phyloP scores from a whole-genome alignment of 257 asterid species.

The Anisodus acutangulus region DNA sequence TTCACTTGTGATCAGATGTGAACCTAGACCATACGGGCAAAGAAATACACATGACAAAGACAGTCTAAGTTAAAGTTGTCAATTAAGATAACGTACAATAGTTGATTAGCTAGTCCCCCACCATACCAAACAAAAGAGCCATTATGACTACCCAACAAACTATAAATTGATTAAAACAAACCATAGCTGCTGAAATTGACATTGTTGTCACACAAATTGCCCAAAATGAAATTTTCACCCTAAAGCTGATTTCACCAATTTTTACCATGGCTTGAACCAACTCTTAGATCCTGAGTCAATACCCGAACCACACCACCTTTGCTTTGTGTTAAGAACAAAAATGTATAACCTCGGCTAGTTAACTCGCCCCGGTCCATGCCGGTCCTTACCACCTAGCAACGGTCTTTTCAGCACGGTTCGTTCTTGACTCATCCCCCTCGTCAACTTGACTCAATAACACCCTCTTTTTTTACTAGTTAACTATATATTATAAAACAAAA shows the following conservation, averaged over 20 bases:
- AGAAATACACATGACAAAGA: background rate
- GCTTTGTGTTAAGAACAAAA: conserved; percentile 43
- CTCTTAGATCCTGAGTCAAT: conserved; percentile 73
- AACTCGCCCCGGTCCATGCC: conserved; percentile 11
- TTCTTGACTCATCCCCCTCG: conserved; percentile 78
- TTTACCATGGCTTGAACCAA: conserved; percentile 37
- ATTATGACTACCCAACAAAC: conserved; percentile 19
- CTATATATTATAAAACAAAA: background rate
- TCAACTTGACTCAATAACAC: background rate
- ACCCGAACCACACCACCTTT: conserved; percentile 96
- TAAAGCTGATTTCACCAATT: conserved; percentile 25
- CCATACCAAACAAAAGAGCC: conserved; percentile 1
- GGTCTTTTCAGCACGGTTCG: conserved; percentile 72
- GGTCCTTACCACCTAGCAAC: conserved; percentile 46
- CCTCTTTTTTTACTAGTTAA: background rate
- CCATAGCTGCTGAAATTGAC: conserved; percentile 16
- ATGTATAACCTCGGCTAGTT: background rate
- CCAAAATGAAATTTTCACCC: conserved; percentile 8
- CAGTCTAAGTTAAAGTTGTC: background rate
- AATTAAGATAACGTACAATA: conserved; percentile 25
- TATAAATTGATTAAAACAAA: conserved; percentile 1
- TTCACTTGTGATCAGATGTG: background rate
- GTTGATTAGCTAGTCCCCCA: conserved; percentile 22
- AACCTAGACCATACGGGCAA: background rate
- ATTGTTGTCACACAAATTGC: background rate